Base-by-base conservation (phyloP, 2,329 filamentous ascomycete species). In the Elsinoe batatas region DNA sequence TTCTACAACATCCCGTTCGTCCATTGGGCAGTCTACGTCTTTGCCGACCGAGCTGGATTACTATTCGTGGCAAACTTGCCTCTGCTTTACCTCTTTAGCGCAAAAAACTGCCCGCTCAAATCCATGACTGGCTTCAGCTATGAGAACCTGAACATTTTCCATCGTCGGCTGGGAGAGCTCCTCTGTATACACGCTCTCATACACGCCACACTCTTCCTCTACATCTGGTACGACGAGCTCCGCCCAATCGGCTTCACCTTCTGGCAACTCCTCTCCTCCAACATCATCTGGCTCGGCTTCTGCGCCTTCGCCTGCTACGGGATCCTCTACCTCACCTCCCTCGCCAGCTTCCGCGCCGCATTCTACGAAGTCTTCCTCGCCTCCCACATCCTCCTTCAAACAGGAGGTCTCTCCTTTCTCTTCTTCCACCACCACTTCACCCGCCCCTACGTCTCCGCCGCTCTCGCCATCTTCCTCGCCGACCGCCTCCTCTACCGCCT, bases 91-190 rank as follows among this genome's bases (percentile, higher is more conserved):
- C 70, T 85, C 3, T 72, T 86, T 3, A 77, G 79, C 1, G 82
- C 83, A 32, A 87, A 86, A 65, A 85, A 82, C 58, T 82, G 84
- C 59, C 83, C 82, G 0, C 64, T 85, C 33, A 78, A 79, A 57
- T 61, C 74, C 1, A 69, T 86, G 15, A 84, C 82, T 0, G 81
- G 82, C 3, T 76, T 78, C 59, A 84, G 81, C 0, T 86, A 86
- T 63, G 82, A 85, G 66, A 76, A 79, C 4, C 71, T 85, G 40
- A 84, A 85, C 64, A 78, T 85, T 44, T 76, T 85, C 56, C 82
- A 86, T 64, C 78, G 82, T 35, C 74, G 82, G 3, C 72, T 84
- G 1, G 82, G 82, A 20, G 81, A 84, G 64, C 65, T 79, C 26
- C 73, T 84, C 67, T 84, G 80, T 63, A 67, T 83, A n/a, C 71